A percentile compares a stretch with the other conserved stretches of the same genome.
Evolutionary conservation across 129 eudicot genomes (phyloP).

Genomic region (Oenanthe sinensis): DNA sequence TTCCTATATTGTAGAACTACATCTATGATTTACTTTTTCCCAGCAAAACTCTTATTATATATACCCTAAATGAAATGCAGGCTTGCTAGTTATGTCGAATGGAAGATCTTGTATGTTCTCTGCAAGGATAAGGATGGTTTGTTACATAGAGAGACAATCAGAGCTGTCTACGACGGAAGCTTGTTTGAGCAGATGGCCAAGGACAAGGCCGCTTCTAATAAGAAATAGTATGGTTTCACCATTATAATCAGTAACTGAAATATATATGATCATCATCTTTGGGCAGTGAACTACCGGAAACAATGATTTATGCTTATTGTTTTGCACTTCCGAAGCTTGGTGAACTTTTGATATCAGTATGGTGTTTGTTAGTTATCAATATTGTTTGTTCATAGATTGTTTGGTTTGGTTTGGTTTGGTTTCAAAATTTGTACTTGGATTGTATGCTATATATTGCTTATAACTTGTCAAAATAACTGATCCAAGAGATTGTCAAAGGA

Average conservation of each 20-base stretch:
- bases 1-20: not conserved
- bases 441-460: not conserved
- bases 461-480: not conserved
- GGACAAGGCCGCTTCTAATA: constrained; percentile 26
- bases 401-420: not conserved
- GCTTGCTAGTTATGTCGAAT: constrained; percentile 50
- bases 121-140: constrained; percentile 66
- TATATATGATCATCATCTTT: not conserved
- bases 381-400: not conserved
- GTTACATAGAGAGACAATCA: constrained; percentile 45
- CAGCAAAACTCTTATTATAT: not conserved
- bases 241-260: not conserved
- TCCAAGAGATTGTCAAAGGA: too few species aligned
- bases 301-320: not conserved
- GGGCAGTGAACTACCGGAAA: not conserved
- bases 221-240: constrained; percentile 11
- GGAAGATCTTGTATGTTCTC: constrained; percentile 61
- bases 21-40: not conserved
- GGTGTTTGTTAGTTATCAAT: not conserved
- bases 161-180: constrained; percentile 77
- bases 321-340: not conserved
- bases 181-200: constrained; percentile 53
- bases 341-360: not conserved
- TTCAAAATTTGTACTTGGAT: not conserved
- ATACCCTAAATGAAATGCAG: constrained; percentile 20